Base-by-base conservation (phyloP, 495 filamentous ascomycete species). In the Delitschia confertaspora region DNA sequence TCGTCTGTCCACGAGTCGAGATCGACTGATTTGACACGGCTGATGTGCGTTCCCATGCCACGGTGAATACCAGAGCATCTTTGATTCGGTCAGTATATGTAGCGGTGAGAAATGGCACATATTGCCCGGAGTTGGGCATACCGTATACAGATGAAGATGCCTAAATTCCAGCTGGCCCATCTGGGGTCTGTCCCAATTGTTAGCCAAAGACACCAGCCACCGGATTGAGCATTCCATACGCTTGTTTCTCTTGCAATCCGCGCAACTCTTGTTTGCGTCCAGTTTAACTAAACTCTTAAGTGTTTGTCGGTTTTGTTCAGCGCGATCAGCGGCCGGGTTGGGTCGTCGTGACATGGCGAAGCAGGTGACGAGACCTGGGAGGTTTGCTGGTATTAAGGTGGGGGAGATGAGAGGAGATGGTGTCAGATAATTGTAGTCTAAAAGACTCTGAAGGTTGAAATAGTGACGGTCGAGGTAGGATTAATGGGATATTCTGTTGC, bases 11-110 rank as follows among this genome's bases (percentile, higher is more conserved):
- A 98, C 6, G 87, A 76, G 65, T 98, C 91, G 24, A 98, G 73
- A 62, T 98, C 93, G 48, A 98, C 91, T 3, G 88, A 95, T 62
- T 96, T 96, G 58, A 98, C 93, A 61, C 85, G 75, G 61, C 86
- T 94, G 60, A 98, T 95, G 68, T 98, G 91, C 32, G 91, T 96
- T 57, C 91, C 91, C 87, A 98, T 95, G 32, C 88, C 87, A 55
- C 91, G 82, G 66, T 98, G 91, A 57, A 98, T 95, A 51, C 91
- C 91, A 6, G 93, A 96, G 63, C 91, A 98, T 45, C 71, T 72
- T 40, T 25, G 27, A 23, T 27, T 13, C 1, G 25, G 45, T 54
- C 31, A 54, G 45, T 27, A 23, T 22, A 24, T 14, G 37, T 23
- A 22, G 29, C 1, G 7, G 19, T 13, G 1, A 17, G 33, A 22